Conservation (phyloP, 768 basidiomycete species). For the Boletellus ananiceps region DNA sequence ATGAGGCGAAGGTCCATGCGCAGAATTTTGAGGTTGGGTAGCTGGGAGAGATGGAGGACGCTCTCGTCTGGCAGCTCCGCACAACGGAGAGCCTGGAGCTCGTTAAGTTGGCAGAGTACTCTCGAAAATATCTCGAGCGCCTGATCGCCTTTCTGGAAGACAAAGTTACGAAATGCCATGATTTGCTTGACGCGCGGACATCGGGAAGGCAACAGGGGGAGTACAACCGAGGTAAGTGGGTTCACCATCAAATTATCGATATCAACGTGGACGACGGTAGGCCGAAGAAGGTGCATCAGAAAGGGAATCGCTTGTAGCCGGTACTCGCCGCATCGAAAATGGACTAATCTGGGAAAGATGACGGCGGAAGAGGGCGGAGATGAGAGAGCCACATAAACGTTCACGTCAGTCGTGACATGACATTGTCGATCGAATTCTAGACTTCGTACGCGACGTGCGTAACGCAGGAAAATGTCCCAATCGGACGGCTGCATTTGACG, state of each 20-base stretch:
- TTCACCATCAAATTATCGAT: conserved; percentile 29
- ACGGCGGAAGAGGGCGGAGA: conserved; percentile 13
- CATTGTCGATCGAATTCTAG: conserved; percentile 29
- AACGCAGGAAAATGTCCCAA: conserved; percentile 28
- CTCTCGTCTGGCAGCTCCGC: conserved; percentile 25
- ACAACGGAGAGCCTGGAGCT: conserved; percentile 24
- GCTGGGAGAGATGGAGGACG: conserved; percentile 18
- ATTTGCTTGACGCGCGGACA: conserved; percentile 26
- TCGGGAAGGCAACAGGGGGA: conserved; percentile 18
- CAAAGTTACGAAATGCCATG: conserved; percentile 28
- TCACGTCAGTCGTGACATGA: conserved; percentile 16
- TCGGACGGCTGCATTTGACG: conserved; percentile 21
- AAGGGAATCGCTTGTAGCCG: conserved; percentile 22
- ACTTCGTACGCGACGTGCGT: conserved; percentile 29
- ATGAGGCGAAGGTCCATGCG: conserved; percentile 26
- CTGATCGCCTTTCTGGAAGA: conserved; percentile 23
- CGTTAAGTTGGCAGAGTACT: conserved; percentile 19
- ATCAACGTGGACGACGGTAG: conserved; percentile 25
- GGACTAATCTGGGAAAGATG: conserved; percentile 24
- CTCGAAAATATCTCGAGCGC: conserved; percentile 23
- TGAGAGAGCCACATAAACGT: conserved; percentile 18
- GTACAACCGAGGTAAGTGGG: conserved; percentile 12
- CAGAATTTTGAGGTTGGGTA: conserved; percentile 21
- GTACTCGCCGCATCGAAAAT: conserved; percentile 27
- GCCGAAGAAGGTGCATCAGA: conserved; percentile 22